Evolutionary conservation across 176 grass and related monocot genomes (phyloP), one percentile per base, ranked within the genome.

Genomic region (Aegilops sharonensis): DNA sequence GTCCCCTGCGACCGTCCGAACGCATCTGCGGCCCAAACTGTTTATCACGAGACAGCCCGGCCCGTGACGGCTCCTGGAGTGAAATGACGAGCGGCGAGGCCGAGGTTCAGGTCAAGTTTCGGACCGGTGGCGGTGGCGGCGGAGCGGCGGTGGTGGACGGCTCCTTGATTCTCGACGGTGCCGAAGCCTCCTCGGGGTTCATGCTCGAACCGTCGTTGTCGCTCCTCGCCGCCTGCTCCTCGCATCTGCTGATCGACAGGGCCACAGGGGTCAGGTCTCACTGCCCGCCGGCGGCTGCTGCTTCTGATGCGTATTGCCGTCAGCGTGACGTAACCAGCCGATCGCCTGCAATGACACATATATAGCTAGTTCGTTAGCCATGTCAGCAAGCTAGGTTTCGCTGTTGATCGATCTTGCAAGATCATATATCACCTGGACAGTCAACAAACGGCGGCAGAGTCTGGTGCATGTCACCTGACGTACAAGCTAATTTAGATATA

Each of bases 101-200:
- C 76, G 27, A 95, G 79, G 76, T 93, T 95, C 31, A 93, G 66
- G 4, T 67, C 62, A 40, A 74, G 39, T 23, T 74, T 74, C 5
- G 27, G 40, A 74, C 10, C 40, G 12, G 17, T 24, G 50, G 29
- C 43, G 17, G 14, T 17, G 0, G 12, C 50, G 15, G 50, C 15
- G 18, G 23, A 27, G 4, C 25, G 63, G 27, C 27, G 64, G 42
- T 43, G 61, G 62, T 17, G 59, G 4, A 48, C 34, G n/a, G 66
- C 65, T 63, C 47, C 74, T 40, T 39, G 60, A 5, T 60, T 24
- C 47, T 24, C 21, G 17, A 14, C 14, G 27, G 73, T 2, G 15
- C n/a, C 2, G 10, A 5, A 24, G 70, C 9, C 54, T 82, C 78
- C 78, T 88, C 82, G 10, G 71, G 85, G 62, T 68, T 91, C 24